Evolutionary conservation across 1,284 basidiomycete genomes (phyloP).

Genomic region (Rhodotorula sp.): DNA sequence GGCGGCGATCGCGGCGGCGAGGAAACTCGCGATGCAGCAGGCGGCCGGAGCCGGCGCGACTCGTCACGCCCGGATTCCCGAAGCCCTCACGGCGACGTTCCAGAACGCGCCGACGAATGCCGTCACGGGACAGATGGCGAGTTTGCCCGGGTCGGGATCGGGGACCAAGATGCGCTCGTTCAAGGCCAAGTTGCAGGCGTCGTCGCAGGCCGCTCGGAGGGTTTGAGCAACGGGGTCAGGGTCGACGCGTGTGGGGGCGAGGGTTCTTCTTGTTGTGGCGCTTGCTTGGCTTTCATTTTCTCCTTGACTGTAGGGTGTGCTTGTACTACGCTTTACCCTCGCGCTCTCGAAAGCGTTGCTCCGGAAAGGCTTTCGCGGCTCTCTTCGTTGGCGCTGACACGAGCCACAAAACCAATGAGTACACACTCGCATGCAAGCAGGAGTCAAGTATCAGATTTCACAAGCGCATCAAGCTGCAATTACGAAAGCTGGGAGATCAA

Average conservation of each 20-base stretch:
- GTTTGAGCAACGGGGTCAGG: neutral
- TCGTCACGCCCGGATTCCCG: constrained; percentile 35
- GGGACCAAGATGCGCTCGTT: constrained; percentile 36
- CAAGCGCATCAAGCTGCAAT: too few species aligned
- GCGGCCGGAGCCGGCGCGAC: constrained; percentile 4
- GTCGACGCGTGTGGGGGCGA: neutral
- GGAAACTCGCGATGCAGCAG: neutral
- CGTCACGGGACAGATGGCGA: constrained; percentile 5
- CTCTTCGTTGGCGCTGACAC: too few species aligned
- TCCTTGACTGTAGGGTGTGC: neutral
- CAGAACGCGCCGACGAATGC: constrained; percentile 24
- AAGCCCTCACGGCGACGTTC: constrained; percentile 34
- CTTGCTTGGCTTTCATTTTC: neutral
- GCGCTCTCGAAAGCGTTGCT: too few species aligned
- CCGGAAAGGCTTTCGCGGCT: too few species aligned
- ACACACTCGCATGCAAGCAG: too few species aligned
- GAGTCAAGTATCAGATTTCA: too few species aligned
- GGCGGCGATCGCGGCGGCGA: neutral
- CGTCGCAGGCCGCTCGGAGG: constrained; percentile 25
- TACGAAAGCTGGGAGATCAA: too few species aligned
- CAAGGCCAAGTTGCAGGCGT: constrained; percentile 36
- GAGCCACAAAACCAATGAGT: too few species aligned
- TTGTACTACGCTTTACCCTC: too few species aligned
- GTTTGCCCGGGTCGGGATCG: constrained; percentile 17
- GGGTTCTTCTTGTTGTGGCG: neutral